Evolutionary conservation across 2,329 filamentous ascomycete genomes (phyloP).

Genomic region (Apiospora hydei): DNA sequence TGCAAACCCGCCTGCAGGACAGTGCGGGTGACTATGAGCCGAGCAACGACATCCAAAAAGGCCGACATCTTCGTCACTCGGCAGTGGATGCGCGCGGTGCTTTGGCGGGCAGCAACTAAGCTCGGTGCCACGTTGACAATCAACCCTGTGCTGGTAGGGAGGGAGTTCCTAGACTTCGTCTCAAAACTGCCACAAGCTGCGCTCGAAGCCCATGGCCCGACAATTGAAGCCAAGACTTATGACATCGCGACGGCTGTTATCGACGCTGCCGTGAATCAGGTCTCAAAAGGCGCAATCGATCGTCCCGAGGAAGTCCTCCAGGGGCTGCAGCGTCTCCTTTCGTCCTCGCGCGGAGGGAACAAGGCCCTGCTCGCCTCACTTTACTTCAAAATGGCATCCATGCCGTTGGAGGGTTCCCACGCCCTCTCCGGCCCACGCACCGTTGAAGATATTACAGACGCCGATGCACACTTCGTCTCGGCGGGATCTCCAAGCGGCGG

Average conservation of each 20-base stretch:
- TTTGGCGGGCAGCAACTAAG: slow-evolving; percentile 52
- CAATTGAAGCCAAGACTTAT: slow-evolving; percentile 56
- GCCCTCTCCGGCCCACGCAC: background rate
- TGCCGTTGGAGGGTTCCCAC: background rate
- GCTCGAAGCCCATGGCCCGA: slow-evolving; percentile 57
- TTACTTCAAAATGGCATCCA: slow-evolving; percentile 28
- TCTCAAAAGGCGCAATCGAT: slow-evolving; percentile 31
- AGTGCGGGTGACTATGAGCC: slow-evolving; percentile 46
- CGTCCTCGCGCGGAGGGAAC: slow-evolving; percentile 52
- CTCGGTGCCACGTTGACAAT: slow-evolving; percentile 38
- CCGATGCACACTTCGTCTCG: background rate
- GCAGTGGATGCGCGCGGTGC: slow-evolving; percentile 58
- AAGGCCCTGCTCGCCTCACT: slow-evolving; percentile 44
- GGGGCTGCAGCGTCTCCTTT: slow-evolving; percentile 48
- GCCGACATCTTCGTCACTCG: slow-evolving; percentile 57
- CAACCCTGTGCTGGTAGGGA: slow-evolving; percentile 53
- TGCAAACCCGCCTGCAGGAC: slow-evolving; percentile 53
- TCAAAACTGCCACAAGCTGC: slow-evolving; percentile 52
- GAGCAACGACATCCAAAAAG: slow-evolving; percentile 55
- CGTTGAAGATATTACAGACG: slow-evolving; percentile 25
- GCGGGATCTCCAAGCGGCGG: slow-evolving; percentile 19
- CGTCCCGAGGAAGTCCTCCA: slow-evolving; percentile 46
- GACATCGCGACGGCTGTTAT: slow-evolving; percentile 55
- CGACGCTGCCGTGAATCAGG: slow-evolving; percentile 45
- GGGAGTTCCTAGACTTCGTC: slow-evolving; percentile 53